These are phyloP conservation scores for Sequoia sempervirens DNA, from an alignment of 75 land plant genomes.

Conservation along the genomic window DNA sequence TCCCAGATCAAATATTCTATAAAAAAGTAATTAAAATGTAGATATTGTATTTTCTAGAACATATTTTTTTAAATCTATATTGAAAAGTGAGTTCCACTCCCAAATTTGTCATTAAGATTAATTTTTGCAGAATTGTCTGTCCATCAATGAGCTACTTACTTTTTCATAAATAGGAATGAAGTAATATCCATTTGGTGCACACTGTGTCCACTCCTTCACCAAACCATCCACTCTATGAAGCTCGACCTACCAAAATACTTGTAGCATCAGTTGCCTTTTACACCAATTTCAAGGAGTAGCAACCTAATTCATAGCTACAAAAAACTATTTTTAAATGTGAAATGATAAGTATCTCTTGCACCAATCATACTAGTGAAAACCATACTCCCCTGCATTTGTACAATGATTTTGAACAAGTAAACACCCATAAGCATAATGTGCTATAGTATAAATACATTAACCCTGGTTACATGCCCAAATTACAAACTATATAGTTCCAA, in stretches of 20 bases:
- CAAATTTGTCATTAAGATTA: background rate
- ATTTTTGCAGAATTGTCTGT: background rate
- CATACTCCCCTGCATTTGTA: background rate
- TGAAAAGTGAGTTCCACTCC: background rate
- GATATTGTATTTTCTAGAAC: background rate
- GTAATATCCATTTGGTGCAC: constrained; percentile 99
- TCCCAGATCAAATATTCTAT: background rate
- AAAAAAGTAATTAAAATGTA: background rate
- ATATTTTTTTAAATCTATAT: background rate
- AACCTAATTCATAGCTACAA: background rate
- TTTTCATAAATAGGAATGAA: constrained; percentile 96
- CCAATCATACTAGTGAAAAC: background rate
- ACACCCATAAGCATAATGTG: background rate
- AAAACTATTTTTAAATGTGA: background rate
- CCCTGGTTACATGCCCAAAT: background rate
- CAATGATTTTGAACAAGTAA: background rate
- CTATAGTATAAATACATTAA: background rate
- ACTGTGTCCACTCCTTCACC: constrained; percentile 90
- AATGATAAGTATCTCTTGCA: background rate
- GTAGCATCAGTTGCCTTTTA: background rate
- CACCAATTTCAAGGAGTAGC: background rate
- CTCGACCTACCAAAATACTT: constrained; percentile 57
- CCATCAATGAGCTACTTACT: constrained; percentile 32
- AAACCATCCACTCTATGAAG: constrained; percentile 86
- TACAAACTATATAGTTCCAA: background rate